phyloP scores from a whole-genome alignment of 192 early-diverging fungal species.

The Mortierella antarctica region DNA sequence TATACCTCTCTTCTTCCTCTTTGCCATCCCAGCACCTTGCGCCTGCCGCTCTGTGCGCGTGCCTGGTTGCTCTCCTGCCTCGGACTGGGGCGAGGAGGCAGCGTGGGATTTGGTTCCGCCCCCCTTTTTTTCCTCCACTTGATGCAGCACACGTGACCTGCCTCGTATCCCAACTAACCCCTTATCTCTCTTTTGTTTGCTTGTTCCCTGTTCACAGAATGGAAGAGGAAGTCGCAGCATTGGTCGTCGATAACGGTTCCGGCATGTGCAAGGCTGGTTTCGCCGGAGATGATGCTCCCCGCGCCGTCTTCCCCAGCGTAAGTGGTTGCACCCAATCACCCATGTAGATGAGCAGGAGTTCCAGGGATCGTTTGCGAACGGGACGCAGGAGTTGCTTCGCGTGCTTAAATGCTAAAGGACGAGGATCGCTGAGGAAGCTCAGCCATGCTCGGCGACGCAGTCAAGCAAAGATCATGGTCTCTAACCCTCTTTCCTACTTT shows the following conservation, averaged over 20 bases:
- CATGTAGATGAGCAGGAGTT: background rate
- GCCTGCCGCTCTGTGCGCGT: too few species aligned
- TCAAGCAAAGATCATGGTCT: background rate
- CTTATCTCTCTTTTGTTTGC: too few species aligned
- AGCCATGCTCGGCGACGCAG: background rate
- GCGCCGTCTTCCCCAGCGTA: slow-evolving; percentile 72
- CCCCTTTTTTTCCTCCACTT: too few species aligned
- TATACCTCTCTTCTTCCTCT: too few species aligned
- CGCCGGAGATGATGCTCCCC: slow-evolving; percentile 91
- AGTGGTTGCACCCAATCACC: background rate
- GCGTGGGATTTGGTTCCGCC: too few species aligned
- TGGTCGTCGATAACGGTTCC: slow-evolving; percentile 94
- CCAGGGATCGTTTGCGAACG: background rate
- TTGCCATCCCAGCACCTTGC: too few species aligned
- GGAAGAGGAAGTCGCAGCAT: slow-evolving; percentile 88
- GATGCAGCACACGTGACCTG: too few species aligned
- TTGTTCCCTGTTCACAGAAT: too few species aligned
- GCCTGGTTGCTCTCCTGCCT: too few species aligned
- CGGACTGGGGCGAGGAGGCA: too few species aligned
- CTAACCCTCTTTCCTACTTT: background rate
- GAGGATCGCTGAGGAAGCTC: background rate
- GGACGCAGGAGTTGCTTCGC: background rate
- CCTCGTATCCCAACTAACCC: too few species aligned
- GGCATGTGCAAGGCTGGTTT: slow-evolving; percentile 97
- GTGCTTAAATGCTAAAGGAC: too few species aligned